Base-by-base conservation (phyloP, 148 eudicot species). In the Vaccinium macrocarpon region DNA sequence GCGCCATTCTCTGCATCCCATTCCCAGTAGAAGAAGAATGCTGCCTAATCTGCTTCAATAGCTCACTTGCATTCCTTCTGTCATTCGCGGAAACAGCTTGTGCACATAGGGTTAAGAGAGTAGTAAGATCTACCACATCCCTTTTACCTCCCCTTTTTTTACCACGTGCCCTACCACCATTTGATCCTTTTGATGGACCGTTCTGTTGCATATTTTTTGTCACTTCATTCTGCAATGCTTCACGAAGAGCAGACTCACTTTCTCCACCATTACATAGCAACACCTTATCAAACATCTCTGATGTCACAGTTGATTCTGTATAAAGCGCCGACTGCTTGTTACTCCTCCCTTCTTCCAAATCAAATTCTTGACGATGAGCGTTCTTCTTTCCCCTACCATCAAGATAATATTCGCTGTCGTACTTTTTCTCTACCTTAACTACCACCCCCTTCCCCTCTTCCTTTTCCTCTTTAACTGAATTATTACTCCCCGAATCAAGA, bases 1-100 rank as follows among this genome's bases (percentile, higher is more conserved):
- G 90, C 11, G 95, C 95, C 86, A 93, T 78, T 89, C 97, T 92
- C 88, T 95, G 98, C 88, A 90, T 92, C 73, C 95, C 98, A 83
- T 93, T 94, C 27, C 98, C 98, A 0, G 77, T 81, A 4, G 90
- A 92, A 81, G 91, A 89, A 62, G 95, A 89, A 85, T 93, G 91
- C 79, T 89, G 89, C 82, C 95, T 85, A 27, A 94, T 92, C 85
- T 91, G 93, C 85, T 71, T 89, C 82, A 94, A 86, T 12, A 93
- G 83, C 70, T 91, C 95, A 85, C 88, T 89, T 77, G 94, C 95
- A 21, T 85, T 90, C 86, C 92, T 87, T 79, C 84, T 91, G 82
- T 95, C 95, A 87, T 90, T 84, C 0, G 91, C 80, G 18, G 92
- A 90, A 66, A 93, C 92, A 48, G 95, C 92, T 84, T 95, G 95